These are phyloP conservation scores for Candida tropicalis DNA, from an alignment of 1,139 yeast genomes.

Conservation along the genomic window DNA sequence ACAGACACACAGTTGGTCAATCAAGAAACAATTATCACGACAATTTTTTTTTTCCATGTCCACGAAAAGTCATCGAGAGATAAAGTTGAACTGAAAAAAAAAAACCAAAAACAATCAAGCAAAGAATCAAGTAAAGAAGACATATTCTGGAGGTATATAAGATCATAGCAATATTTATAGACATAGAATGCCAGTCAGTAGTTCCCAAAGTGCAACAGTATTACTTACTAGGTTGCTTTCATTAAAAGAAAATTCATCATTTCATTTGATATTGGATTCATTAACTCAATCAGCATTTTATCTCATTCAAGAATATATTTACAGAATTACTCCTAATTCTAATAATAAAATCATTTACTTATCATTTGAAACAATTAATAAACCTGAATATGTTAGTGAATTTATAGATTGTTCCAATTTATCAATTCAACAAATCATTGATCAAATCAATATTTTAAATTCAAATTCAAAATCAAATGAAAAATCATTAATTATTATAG, in stretches of 20 bases:
- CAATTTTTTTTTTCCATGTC: no score
- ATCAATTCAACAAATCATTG: constrained; percentile 5
- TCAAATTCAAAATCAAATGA: constrained; percentile 11
- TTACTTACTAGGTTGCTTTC: constrained; percentile 63
- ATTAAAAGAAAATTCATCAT: constrained; percentile 73
- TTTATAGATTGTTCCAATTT: constrained; percentile 49
- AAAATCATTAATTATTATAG: constrained; percentile 55
- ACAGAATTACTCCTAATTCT: constrained; percentile 29
- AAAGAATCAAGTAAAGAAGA: no score
- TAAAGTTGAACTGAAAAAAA: no score
- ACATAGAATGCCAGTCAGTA: background rate
- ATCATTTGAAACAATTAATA: constrained; percentile 62
- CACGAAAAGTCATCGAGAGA: no score
- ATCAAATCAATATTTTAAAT: constrained; percentile 8
- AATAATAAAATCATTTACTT: constrained; percentile 46
- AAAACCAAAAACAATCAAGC: no score
- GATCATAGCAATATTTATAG: no score
- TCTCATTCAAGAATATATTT: constrained; percentile 59
- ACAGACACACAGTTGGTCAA: no score
- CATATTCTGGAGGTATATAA: no score
- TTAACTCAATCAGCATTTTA: constrained; percentile 65
- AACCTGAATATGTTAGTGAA: constrained; percentile 51
- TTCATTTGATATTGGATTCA: constrained; percentile 69
- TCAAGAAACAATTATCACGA: no score
- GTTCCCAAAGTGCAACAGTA: constrained; percentile 54